phyloP scores from a whole-genome alignment of 2,329 filamentous ascomycete species.

The Nemania serpens region DNA sequence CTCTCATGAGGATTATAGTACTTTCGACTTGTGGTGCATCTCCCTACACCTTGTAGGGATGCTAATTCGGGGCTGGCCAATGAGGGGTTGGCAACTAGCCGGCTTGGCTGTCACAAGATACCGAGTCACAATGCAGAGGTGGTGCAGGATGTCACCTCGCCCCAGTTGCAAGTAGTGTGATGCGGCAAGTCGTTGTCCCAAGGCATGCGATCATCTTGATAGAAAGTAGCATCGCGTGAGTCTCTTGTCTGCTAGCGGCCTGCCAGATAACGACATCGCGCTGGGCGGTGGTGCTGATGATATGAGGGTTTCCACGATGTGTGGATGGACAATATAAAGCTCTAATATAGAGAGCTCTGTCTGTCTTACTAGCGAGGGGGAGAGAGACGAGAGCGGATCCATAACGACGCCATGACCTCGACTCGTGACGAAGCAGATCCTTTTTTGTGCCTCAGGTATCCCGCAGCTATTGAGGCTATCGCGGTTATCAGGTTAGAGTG shows the following conservation, averaged over 20 bases:
- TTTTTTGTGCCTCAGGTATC: too few relatives aligned
- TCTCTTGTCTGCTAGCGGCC: not conserved
- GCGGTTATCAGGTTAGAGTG: not conserved
- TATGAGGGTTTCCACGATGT: constrained; percentile 32
- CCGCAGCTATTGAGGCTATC: not conserved
- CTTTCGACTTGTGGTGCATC: not conserved
- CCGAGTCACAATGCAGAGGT: constrained; percentile 18
- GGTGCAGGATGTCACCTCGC: constrained; percentile 17
- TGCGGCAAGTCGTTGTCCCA: not conserved
- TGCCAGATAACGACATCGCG: constrained; percentile 14
- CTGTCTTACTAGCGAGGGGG: too few relatives aligned
- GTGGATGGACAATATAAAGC: constrained; percentile 15
- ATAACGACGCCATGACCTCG: constrained; percentile 18
- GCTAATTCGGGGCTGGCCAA: constrained; percentile 12
- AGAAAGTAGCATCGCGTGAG: not conserved
- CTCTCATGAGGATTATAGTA: too few relatives aligned
- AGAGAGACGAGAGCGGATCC: constrained; percentile 4
- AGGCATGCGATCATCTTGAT: not conserved
- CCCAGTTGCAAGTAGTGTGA: constrained; percentile 1
- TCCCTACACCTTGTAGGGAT: constrained; percentile 3
- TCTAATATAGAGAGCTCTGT: too few relatives aligned
- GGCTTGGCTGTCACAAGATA: constrained; percentile 23
- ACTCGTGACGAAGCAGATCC: constrained; percentile 26
- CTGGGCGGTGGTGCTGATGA: constrained; percentile 25
- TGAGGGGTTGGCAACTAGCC: constrained; percentile 8